These are phyloP conservation scores for Corchorus capsularis DNA, from an alignment of 345 rosid species.

Conservation along the genomic window DNA sequence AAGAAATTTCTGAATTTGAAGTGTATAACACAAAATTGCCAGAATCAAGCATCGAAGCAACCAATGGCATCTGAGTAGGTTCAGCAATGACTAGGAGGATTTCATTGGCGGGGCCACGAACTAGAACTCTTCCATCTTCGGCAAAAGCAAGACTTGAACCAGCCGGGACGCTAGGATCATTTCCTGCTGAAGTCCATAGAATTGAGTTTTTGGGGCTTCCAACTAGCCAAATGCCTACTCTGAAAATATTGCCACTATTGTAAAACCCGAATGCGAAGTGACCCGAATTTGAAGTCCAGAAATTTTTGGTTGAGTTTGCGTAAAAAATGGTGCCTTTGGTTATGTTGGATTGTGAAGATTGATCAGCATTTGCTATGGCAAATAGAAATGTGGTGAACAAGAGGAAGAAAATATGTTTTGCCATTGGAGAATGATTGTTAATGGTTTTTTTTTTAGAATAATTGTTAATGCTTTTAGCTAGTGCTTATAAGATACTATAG, in stretches of 20 bases:
- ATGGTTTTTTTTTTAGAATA: too few species aligned
- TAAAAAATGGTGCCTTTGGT: conserved; percentile 14
- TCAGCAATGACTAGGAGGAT: background rate
- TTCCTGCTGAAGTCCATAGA: background rate
- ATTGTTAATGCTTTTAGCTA: too few species aligned
- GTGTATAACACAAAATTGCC: conserved; percentile 8
- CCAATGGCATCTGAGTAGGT: too few species aligned
- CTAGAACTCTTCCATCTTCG: background rate
- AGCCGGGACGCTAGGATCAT: too few species aligned
- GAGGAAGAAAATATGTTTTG: background rate
- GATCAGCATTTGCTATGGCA: background rate
- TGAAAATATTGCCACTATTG: conserved; percentile 1
- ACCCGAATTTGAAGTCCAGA: conserved; percentile 14
- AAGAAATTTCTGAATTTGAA: background rate
- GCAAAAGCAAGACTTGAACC: background rate
- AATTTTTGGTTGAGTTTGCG: conserved; percentile 3
- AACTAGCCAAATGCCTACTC: conserved; percentile 4
- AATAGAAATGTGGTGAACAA: background rate
- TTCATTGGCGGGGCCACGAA: background rate
- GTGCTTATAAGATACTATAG: too few species aligned
- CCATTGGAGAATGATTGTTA: background rate
- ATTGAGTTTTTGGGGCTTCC: background rate
- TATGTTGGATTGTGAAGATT: conserved; percentile 5
- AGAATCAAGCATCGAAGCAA: conserved; percentile 8
- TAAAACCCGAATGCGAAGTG: conserved; percentile 7